Percentiles rank a stretch among this genome's conserved stretches.
Conservation (phyloP, 441 rosid genomes). For the Raphanus hybrid region DNA sequence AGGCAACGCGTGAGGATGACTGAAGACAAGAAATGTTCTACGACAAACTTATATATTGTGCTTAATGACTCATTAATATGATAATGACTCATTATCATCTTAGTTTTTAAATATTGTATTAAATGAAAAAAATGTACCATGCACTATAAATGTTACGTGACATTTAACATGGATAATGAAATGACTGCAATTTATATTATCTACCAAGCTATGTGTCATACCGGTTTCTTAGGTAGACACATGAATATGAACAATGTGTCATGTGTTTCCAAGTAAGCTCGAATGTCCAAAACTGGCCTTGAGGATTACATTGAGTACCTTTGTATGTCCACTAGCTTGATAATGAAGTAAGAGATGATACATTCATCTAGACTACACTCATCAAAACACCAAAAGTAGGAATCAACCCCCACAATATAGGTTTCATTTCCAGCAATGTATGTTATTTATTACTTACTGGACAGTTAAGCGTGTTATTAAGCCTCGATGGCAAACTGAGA, state of each 20-base stretch:
- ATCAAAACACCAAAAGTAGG: conserved; percentile 49
- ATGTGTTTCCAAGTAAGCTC: conserved; percentile 62
- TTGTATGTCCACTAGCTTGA: conserved; percentile 59
- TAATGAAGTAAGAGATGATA: conserved; percentile 64
- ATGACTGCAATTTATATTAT: conserved; percentile 59
- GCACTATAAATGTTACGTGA: conserved; percentile 38
- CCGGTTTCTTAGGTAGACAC: conserved; percentile 31
- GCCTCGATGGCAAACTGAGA: conserved; percentile 49
- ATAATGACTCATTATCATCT: conserved; percentile 3
- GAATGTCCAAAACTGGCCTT: conserved; percentile 72
- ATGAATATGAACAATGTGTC: conserved; percentile 56
- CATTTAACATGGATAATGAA: conserved; percentile 60
- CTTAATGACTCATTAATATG: neutral
- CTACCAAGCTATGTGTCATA: conserved; percentile 31
- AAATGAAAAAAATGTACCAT: conserved; percentile 34
- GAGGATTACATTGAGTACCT: conserved; percentile 55
- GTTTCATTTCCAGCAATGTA: conserved; percentile 62
- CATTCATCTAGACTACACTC: conserved; percentile 43
- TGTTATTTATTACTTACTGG: neutral
- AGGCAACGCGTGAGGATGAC: conserved; percentile 27
- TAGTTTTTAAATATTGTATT: conserved; percentile 25
- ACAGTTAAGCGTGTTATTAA: conserved; percentile 46
- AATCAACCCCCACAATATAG: conserved; percentile 74
- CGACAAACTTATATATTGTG: conserved; percentile 8
- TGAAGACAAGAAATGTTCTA: neutral